Conservation (phyloP, 2,329 filamentous ascomycete genomes). For the Teratosphaeria zuluensis region DNA sequence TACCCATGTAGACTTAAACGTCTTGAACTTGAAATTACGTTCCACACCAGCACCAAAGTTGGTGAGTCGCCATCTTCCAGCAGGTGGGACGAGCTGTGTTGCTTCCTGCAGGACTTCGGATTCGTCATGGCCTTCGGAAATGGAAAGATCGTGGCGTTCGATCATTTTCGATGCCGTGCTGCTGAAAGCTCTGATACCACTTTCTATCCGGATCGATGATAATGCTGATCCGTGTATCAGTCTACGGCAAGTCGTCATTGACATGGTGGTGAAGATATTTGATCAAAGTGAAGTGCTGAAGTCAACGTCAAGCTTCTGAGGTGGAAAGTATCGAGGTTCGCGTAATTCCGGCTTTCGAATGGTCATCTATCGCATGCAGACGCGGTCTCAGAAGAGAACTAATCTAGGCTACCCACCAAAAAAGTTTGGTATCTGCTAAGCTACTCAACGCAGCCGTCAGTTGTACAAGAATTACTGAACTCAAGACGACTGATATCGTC, state of each 20-base stretch:
- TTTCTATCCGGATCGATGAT: not conserved
- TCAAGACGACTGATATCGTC: not conserved
- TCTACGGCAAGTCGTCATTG: not conserved
- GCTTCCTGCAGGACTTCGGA: constrained; percentile 11
- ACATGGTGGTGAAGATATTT: not conserved
- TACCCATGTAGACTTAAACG: constrained; percentile 31
- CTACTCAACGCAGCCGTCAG: not conserved
- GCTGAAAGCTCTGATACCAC: not conserved
- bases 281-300: not conserved
- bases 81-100: constrained; percentile 15
- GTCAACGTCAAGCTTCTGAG: not conserved
- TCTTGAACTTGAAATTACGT: constrained; percentile 29
- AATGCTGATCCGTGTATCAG: not conserved
- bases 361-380: too few species aligned
- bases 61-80: constrained; percentile 24
- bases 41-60: constrained; percentile 25
- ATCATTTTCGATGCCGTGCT: not conserved
- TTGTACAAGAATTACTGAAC: not conserved
- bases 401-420: not conserved
- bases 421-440: not conserved
- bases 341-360: not conserved
- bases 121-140: not conserved
- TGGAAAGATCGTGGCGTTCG: not conserved
- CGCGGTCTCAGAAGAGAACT: too few species aligned
- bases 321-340: not conserved